Conservation (phyloP, 2,329 filamentous ascomycete genomes). For the Aspergillus sp. region DNA sequence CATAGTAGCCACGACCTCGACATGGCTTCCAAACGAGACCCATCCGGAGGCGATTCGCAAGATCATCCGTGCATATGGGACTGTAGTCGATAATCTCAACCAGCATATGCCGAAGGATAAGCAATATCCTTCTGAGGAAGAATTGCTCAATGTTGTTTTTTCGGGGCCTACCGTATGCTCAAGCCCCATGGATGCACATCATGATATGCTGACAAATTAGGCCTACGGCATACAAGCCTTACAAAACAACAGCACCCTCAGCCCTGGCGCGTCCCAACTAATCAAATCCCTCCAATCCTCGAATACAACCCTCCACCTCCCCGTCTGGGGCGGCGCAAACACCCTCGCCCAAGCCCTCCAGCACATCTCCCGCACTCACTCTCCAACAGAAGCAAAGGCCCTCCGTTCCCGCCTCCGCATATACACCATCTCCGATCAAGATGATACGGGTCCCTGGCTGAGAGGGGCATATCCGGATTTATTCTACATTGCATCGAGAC, state of each 20-base stretch:
- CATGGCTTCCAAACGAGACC: constrained; percentile 39
- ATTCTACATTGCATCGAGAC: constrained; percentile 51
- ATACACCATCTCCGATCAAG: constrained; percentile 55
- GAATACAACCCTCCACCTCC: constrained; percentile 44
- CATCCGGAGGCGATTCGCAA: constrained; percentile 39
- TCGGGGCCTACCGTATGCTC: constrained; percentile 36
- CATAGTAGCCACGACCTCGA: constrained; percentile 41
- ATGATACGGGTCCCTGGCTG: constrained; percentile 53
- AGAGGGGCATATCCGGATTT: constrained; percentile 48
- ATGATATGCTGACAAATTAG: constrained; percentile 2
- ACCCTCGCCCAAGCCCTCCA: constrained; percentile 46
- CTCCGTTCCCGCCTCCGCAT: constrained; percentile 43
- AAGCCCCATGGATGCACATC: background rate
- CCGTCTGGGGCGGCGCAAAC: constrained; percentile 50
- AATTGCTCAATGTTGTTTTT: constrained; percentile 31
- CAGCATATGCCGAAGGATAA: constrained; percentile 41
- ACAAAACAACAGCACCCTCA: constrained; percentile 23
- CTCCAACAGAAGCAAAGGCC: constrained; percentile 22
- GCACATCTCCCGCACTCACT: constrained; percentile 18
- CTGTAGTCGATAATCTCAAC: constrained; percentile 44
- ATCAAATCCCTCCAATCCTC: constrained; percentile 28
- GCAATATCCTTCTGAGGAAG: constrained; percentile 36
- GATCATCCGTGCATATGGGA: constrained; percentile 40
- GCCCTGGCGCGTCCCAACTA: constrained; percentile 14
- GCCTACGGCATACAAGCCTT: constrained; percentile 32